Evolutionary conservation across 2,329 filamentous ascomycete species (phyloP).

Genomic region (Sodiomyces alkalinus): DNA sequence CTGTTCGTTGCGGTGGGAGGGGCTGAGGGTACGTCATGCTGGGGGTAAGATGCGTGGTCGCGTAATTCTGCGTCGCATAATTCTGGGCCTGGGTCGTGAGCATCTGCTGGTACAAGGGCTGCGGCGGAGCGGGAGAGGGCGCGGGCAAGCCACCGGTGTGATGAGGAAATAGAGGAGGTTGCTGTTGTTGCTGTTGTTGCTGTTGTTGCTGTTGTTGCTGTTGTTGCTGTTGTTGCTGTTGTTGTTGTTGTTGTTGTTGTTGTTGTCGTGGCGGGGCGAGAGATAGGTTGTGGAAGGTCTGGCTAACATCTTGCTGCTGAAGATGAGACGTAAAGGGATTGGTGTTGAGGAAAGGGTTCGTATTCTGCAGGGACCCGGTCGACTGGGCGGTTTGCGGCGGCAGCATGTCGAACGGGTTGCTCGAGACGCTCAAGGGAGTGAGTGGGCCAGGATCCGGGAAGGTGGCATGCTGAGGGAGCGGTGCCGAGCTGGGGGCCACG

Average conservation of each 20-base stretch:
- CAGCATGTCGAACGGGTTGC: constrained; percentile 52
- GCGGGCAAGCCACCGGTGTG: constrained; percentile 49
- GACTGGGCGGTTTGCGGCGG: constrained; percentile 49
- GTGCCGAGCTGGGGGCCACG: constrained; percentile 22
- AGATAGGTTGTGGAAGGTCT: constrained; percentile 63
- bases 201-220: no score
- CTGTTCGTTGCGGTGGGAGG: constrained; percentile 20
- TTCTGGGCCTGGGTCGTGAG: constrained; percentile 25
- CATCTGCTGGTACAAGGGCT: constrained; percentile 26
- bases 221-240: no score
- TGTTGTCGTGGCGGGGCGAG: constrained; percentile 41
- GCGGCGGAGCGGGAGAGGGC: constrained; percentile 23
- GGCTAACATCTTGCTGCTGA: constrained; percentile 36
- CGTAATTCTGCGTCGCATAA: constrained; percentile 21
- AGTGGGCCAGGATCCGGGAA: constrained; percentile 4
- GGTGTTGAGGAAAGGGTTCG: constrained; percentile 35
- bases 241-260: no score
- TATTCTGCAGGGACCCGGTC: constrained; percentile 44
- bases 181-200: no score
- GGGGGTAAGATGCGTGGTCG: constrained; percentile 22
- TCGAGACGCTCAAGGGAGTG: constrained; percentile 32
- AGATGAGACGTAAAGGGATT: constrained; percentile 54
- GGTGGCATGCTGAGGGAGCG: constrained; percentile 11
- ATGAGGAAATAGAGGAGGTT: constrained; percentile 61
- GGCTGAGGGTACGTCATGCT: constrained; percentile 27